phyloP scores from a whole-genome alignment of 1,284 basidiomycete genomes.

The Ustilago esculenta region DNA sequence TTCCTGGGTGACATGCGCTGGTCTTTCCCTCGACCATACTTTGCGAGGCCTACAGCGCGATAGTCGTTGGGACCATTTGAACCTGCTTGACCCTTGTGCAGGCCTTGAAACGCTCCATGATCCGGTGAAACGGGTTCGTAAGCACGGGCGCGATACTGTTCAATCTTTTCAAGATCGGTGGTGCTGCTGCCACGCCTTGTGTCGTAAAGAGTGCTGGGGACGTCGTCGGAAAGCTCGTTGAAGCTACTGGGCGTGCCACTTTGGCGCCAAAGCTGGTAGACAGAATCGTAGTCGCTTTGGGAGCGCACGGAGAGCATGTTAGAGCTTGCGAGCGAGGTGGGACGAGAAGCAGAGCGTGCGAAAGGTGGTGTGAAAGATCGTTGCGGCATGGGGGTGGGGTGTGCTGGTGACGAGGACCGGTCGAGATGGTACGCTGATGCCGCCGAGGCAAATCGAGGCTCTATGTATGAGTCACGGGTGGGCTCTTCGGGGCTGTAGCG shows the following conservation, averaged over 20 bases:
- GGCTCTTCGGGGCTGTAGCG: constrained; percentile 16
- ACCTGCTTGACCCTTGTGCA: constrained; percentile 27
- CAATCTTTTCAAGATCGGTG: constrained; percentile 32
- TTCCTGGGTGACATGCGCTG: constrained; percentile 32
- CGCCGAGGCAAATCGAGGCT: constrained; percentile 4
- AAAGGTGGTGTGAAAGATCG: constrained; percentile 31
- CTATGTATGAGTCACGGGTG: constrained; percentile 2
- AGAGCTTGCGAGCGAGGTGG: constrained; percentile 36
- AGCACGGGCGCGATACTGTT: constrained; percentile 24
- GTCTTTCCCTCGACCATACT: constrained; percentile 43
- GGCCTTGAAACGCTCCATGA: constrained; percentile 1
- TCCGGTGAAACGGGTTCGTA: background rate
- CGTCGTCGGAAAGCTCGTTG: constrained; percentile 20
- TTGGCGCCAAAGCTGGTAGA: constrained; percentile 47
- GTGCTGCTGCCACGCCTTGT: constrained; percentile 7
- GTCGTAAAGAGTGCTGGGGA: constrained; percentile 8
- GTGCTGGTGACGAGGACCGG: background rate
- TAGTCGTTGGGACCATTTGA: constrained; percentile 41
- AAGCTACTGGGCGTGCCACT: constrained; percentile 26
- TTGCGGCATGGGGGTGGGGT: constrained; percentile 10
- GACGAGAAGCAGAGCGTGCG: constrained; percentile 9
- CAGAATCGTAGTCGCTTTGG: constrained; percentile 50
- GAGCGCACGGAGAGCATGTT: constrained; percentile 34
- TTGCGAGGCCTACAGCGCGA: constrained; percentile 37
- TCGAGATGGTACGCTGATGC: constrained; percentile 11